Evolutionary conservation across 176 grass and related monocot genomes (phyloP), one percentile per base, ranked within the genome.

Genomic region (Canna indica): DNA sequence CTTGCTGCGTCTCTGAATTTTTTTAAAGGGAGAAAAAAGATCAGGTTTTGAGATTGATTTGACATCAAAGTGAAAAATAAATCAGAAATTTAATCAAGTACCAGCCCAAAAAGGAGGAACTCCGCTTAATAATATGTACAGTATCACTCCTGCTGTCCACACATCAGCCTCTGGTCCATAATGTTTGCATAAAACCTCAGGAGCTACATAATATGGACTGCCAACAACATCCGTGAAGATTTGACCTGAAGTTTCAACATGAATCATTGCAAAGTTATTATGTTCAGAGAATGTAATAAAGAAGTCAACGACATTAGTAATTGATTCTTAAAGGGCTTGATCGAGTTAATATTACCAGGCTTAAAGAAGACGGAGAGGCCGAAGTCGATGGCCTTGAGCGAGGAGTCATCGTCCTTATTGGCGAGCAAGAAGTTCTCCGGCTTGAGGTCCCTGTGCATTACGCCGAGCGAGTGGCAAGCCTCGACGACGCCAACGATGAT

Each of bases 331-430:
- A 4, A 20, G 3, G 2, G 28, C 15, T 58, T 36, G n/a, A 5
- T 13, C 13, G 18, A 18, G n/a, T 25, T 59, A 24, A 41, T 7
- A 4, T 26, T 54, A 79, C 77, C 77, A 9, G 88, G 84, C 79
- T 87, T 87, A 81, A 91, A 91, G 84, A 91, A 91, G 42, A 91
- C 76, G 29, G 88, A 91, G 20, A 91, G 84, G 3, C 88, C 88
- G 20, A 91, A 91, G 54, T 91, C 84, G 64, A 91, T 91, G 73
- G 88, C 88, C 79, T 91, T 91, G 79, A 91, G 88, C 0, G 75
- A 74, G 0, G 48, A 46, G 9, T 58, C 80, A 8, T 69, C 18
- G 28, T 35, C 83, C 59, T 24, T 31, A 31, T 79, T 67, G 28
- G 78, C 75, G 39, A 87, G 33, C 7, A 87, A 2, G 3, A 91